Percentiles rank a stretch among this genome's conserved stretches.
phyloP scores from a whole-genome alignment of 2,329 filamentous ascomycete species.

The Aspergillus pseudoterreus region DNA sequence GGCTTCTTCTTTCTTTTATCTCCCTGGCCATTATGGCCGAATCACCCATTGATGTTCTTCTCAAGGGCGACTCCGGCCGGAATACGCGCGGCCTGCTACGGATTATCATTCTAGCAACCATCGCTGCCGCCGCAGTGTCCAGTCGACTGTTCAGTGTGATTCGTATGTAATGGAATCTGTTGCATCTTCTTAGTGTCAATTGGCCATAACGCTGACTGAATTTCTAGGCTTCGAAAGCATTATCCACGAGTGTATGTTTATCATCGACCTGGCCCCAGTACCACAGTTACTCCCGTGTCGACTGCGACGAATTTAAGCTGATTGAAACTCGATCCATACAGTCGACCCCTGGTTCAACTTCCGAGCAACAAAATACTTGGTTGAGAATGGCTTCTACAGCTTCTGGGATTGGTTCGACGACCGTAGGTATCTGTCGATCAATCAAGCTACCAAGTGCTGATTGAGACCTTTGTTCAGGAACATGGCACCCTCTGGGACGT shows the following conservation, averaged over 20 bases:
- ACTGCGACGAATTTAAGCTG: conserved; percentile 12
- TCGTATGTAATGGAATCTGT: conserved; percentile 57
- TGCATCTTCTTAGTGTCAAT: background rate
- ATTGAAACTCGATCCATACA: conserved; percentile 40
- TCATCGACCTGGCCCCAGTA: conserved; percentile 3
- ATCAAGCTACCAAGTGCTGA: conserved; percentile 1
- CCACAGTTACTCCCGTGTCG: background rate
- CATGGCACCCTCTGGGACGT: conserved; percentile 97
- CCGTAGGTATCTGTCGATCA: conserved; percentile 54
- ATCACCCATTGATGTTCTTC: conserved; percentile 54
- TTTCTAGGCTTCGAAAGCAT: conserved; percentile 88
- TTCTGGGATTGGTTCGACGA: conserved; percentile 99
- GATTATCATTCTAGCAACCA: conserved; percentile 83
- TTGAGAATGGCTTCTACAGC: conserved; percentile 94
- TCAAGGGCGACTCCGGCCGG: conserved; percentile 73
- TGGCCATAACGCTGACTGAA: conserved; percentile 7
- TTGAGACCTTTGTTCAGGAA: conserved; percentile 50
- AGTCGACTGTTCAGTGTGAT: conserved; percentile 98
- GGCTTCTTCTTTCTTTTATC: conserved; percentile 27
- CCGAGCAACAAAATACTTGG: conserved; percentile 94
- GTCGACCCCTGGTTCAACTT: conserved; percentile 99
- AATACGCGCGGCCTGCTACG: conserved; percentile 82
- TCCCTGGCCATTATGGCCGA: conserved; percentile 44
- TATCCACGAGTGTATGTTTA: conserved; percentile 91
- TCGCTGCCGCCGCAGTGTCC: conserved; percentile 85